These are phyloP conservation scores for Clonostachys rhizophaga DNA, from an alignment of 2,329 filamentous ascomycete species.

Conservation along the genomic window DNA sequence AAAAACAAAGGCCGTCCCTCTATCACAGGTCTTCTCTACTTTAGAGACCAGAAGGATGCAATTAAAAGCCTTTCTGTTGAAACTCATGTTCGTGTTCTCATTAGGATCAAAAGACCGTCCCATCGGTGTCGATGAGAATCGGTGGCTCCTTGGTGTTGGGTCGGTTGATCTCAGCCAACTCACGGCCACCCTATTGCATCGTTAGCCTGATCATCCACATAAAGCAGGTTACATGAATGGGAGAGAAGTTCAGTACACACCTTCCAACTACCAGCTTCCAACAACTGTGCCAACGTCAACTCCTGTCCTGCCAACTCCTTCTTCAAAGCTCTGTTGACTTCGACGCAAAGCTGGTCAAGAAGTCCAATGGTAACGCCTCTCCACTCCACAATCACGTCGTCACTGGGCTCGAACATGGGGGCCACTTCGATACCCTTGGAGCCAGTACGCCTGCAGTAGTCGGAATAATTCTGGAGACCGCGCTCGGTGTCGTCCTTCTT, in stretches of 20 bases:
- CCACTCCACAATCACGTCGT: conserved; percentile 63
- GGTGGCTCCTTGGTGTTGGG: conserved; percentile 96
- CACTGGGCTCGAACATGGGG: conserved; percentile 53
- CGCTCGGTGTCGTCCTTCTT: conserved; percentile 66
- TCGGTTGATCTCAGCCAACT: conserved; percentile 90
- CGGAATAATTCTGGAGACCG: conserved; percentile 58
- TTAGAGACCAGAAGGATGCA: too few relatives aligned
- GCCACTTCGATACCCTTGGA: conserved; percentile 53
- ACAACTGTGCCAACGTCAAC: conserved; percentile 78
- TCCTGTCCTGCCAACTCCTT: conserved; percentile 62
- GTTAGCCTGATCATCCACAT: background rate
- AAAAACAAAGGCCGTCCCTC: too few relatives aligned
- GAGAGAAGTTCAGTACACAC: conserved; percentile 39
- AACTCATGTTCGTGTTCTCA: too few relatives aligned
- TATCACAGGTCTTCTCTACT: too few relatives aligned
- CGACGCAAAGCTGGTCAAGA: conserved; percentile 46
- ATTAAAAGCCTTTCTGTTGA: too few relatives aligned
- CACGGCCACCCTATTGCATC: conserved; percentile 68
- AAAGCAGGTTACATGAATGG: background rate
- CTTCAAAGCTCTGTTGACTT: conserved; percentile 60
- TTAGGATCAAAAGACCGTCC: conserved; percentile 73
- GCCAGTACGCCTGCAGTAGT: conserved; percentile 68
- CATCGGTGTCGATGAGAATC: conserved; percentile 93
- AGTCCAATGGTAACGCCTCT: conserved; percentile 58
- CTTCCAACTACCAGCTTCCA: conserved; percentile 98